Base-by-base conservation (phyloP, 495 filamentous ascomycete genomes). In the Lasiosphaeris hirsuta region DNA sequence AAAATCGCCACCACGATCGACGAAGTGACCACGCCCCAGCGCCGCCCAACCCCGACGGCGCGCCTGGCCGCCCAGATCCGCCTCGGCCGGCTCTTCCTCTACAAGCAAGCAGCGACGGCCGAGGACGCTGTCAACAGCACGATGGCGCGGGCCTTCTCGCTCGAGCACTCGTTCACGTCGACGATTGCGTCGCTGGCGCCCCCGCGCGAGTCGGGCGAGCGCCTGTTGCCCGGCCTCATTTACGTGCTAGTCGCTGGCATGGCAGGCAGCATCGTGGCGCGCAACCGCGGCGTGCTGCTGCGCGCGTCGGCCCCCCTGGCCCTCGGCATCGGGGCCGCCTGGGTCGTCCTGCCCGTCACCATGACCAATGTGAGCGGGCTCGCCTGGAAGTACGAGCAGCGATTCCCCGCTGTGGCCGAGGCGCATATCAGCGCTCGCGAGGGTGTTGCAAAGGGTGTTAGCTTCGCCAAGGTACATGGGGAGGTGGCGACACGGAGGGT, bases 161-260 rank as follows among this genome's bases (percentile, higher is more conserved):
- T 92, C 61, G 94, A 98, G 77, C 82, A 84, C 61, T 87, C 83
- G 63, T 86, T 93, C 75, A 96, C 94, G 56, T 80, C 80, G 65
- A 97, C 94, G 45, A 73, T 98, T 61, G 88, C 91, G 33, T 88
- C 86, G 0, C 84, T 98, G 9, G 92, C 91, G 37, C 94, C 94
- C 18, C 78, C 90, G 10, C 84, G 85, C 56, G 86, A 91, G 67
- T 86, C 83, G 48, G 85, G 86, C 59, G 94, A 98, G 75, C 83
- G 83, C 62, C 78, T 97, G 13, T 82, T 96, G 68, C 94, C 94
- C 23, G 90, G 92, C 5, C 72, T 84, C 38, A 80, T 97, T 58
- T 97, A 97, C 75, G 90, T 96, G 37, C 83, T 96, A 11, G 90
- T 98, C 2, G 83, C 90, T 10, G 84, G 89, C 57, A 96, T 98